Percentiles rank a stretch among this genome's conserved stretches.
These are phyloP conservation scores for Salix dunnii DNA, from an alignment of 345 rosid species.

Conservation along the genomic window DNA sequence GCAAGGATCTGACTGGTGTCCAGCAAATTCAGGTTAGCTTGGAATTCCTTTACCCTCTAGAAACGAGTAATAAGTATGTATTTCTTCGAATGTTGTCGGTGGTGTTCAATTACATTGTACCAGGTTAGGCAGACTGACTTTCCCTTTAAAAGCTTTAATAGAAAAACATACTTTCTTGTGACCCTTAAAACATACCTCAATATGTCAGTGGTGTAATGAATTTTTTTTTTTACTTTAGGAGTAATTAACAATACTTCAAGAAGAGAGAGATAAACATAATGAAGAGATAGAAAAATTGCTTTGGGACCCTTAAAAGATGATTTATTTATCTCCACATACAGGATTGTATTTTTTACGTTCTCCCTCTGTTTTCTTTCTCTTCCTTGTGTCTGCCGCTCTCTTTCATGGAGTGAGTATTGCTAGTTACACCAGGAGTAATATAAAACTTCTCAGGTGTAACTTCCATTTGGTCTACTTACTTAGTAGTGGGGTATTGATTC, in stretches of 20 bases:
- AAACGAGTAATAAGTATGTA: not conserved
- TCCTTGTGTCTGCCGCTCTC: not conserved
- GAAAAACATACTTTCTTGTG: no score
- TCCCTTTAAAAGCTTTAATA: not conserved
- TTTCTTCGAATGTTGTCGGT: not conserved
- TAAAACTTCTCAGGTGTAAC: not conserved
- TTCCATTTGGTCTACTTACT: no score
- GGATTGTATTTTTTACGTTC: not conserved
- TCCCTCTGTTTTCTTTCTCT: not conserved
- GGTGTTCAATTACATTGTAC: not conserved
- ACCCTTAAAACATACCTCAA: no score
- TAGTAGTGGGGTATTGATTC: no score
- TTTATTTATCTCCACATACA: not conserved
- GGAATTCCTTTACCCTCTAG: not conserved
- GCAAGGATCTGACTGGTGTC: constrained; percentile 51
- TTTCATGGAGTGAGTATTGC: not conserved
- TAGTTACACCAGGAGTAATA: not conserved
- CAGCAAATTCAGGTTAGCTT: constrained; percentile 43
- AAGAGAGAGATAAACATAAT: not conserved
- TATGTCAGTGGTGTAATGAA: no score
- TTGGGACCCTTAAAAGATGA: not conserved
- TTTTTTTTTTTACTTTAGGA: not conserved
- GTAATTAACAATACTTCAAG: not conserved
- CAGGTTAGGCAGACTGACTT: not conserved
- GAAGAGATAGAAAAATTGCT: not conserved